Evolutionary conservation across 1,284 basidiomycete species (phyloP).

Genomic region (Exobasidium rhododendri): DNA sequence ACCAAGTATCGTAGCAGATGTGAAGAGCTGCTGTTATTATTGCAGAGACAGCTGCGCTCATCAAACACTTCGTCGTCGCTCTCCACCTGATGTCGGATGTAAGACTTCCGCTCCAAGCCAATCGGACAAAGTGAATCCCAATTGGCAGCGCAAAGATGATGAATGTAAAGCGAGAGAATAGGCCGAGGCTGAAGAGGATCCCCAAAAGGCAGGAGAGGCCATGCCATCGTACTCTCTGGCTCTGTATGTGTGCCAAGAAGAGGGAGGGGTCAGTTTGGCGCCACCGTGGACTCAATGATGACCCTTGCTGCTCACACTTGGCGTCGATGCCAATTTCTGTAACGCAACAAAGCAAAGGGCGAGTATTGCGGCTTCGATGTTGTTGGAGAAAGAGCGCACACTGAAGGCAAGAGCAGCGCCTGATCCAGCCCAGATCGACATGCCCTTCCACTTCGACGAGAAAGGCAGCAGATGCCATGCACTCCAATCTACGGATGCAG

Average conservation of each 20-base stretch:
- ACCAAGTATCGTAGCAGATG: conserved; percentile 20
- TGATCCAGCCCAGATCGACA: conserved; percentile 32
- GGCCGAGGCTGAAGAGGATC: conserved; percentile 23
- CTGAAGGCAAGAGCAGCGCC: conserved; percentile 47
- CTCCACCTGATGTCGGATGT: background rate
- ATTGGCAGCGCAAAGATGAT: conserved; percentile 41
- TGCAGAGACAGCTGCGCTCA: conserved; percentile 1
- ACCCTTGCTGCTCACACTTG: background rate
- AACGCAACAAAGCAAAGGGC: conserved; percentile 19
- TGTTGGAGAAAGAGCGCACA: conserved; percentile 53
- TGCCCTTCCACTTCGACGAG: background rate
- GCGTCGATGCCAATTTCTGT: background rate
- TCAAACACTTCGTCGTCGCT: background rate
- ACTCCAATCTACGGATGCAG: background rate
- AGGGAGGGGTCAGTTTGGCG: background rate
- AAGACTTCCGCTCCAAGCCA: background rate
- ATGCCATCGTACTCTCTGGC: background rate
- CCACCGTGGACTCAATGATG: no score
- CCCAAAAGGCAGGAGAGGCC: conserved; percentile 14
- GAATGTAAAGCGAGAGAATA: conserved; percentile 51
- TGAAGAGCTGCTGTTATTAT: conserved; percentile 1
- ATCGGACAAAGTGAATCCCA: background rate
- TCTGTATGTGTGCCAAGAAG: background rate
- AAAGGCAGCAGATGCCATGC: background rate
- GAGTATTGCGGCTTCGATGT: conserved; percentile 42